phyloP scores from a whole-genome alignment of 163 green algal genomes.

The Scenedesmus sp. region DNA sequence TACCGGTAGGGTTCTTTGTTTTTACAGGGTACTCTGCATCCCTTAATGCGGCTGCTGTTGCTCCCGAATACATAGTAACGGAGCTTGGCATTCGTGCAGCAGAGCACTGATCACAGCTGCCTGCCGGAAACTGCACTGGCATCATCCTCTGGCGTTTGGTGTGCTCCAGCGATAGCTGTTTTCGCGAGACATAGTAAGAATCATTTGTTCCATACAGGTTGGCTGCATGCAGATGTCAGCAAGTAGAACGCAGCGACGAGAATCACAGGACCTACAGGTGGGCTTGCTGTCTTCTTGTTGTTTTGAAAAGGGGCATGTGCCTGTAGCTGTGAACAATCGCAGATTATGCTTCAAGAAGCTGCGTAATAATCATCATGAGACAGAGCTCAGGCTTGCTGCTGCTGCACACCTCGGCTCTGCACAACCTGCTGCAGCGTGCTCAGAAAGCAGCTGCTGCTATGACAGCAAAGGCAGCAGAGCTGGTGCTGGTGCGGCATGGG shows the following conservation, averaged over 20 bases:
- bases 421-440: slow-evolving; percentile 29
- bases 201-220: neutral
- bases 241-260: neutral
- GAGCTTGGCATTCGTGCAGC: too few species aligned
- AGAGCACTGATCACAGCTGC: too few species aligned
- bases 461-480: neutral
- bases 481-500: slow-evolving; percentile 56
- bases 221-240: neutral
- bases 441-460: slow-evolving; percentile 37
- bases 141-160: too few species aligned
- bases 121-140: too few species aligned
- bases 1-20: too few species aligned
- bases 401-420: neutral
- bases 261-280: neutral
- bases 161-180: neutral
- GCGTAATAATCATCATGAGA: neutral
- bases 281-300: neutral
- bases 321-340: neutral
- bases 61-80: too few species aligned
- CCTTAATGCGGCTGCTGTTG: too few species aligned
- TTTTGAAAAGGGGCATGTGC: neutral
- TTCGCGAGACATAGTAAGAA: neutral
- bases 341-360: neutral
- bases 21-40: too few species aligned
- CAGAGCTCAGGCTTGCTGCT: neutral